Evolutionary conservation across 83 land plant species (phyloP).

Genomic region (Picea abies): DNA sequence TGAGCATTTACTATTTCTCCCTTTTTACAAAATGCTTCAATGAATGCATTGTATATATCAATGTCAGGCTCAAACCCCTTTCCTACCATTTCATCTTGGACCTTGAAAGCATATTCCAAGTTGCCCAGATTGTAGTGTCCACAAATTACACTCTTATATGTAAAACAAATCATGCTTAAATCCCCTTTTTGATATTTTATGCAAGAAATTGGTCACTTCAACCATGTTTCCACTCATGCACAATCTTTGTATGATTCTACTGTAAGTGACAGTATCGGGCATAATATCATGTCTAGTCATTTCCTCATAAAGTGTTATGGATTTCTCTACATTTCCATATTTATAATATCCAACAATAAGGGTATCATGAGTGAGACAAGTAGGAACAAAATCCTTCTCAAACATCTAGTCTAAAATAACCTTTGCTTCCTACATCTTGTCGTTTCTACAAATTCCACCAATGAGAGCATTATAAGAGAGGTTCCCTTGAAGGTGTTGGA

Average conservation of each 20-base stretch:
- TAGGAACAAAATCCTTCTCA: slow-evolving; percentile 34
- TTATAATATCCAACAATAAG: slow-evolving; percentile 39
- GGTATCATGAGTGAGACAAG: slow-evolving; percentile 35
- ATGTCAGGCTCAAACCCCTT: slow-evolving; percentile 22
- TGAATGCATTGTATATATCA: slow-evolving; percentile 21
- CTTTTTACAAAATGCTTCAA: slow-evolving; percentile 20
- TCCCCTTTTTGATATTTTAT: slow-evolving; percentile 2
- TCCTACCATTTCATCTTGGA: slow-evolving; percentile 15
- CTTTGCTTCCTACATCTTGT: slow-evolving; percentile 36
- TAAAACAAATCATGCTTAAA: background rate
- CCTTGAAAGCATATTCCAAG: slow-evolving; percentile 18
- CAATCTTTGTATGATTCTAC: slow-evolving; percentile 37
- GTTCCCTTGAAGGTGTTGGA: background rate
- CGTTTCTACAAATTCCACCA: slow-evolving; percentile 40
- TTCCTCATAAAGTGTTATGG: slow-evolving; percentile 32
- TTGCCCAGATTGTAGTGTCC: slow-evolving; percentile 8
- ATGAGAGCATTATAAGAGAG: slow-evolving; percentile 53
- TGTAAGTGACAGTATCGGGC: slow-evolving; percentile 41
- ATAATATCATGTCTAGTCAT: slow-evolving; percentile 28
- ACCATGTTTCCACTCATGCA: slow-evolving; percentile 25
- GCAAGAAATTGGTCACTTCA: background rate
- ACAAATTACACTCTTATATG: slow-evolving; percentile 17
- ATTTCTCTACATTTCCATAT: slow-evolving; percentile 30
- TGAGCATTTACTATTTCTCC: slow-evolving; percentile 7
- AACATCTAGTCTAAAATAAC: slow-evolving; percentile 35